Evolutionary conservation across 2,329 filamentous ascomycete species (phyloP), one percentile per base, ranked within the genome.

Genomic region (Akanthomyces lecanii): DNA sequence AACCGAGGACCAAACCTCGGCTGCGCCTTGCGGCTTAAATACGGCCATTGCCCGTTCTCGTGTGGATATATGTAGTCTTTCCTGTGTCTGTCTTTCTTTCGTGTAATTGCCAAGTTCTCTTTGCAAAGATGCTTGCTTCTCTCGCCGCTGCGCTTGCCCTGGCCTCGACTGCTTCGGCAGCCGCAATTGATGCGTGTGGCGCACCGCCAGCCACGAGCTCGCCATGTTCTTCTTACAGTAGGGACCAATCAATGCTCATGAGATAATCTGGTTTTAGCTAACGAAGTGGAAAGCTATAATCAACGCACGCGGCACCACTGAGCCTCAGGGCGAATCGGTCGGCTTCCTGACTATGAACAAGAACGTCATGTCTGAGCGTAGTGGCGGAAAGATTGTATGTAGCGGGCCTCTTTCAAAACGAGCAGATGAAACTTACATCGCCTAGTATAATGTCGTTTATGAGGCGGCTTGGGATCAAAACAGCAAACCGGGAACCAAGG

Each of bases 291-390:
- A 58, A 64, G 63, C 64, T 1, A 56, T 65, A 14, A 63, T 65
- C 56, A 65, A 63, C 23, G 53, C 64, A 4, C 54, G 64, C 3
- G 64, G 64, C 45, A 65, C 64, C 0, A 10, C n/a, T 25, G 64
- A 65, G 47, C n/a, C 45, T 14, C 64, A 63, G 30, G 61, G 61
- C 14, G n/a, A 28, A 21, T 65, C 64, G 3, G 23, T 48, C 23
- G 64, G 61, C 18, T 65, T 65, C 56, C 18, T 10, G 4, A 63
- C 61, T 3, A 61, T 65, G 64, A 65, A 65, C 47, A 42, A 47
- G 45, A 56, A 63, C 16, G 52, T 65, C 11, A 12, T 55, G 16
- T 25, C 47, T 1, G 12, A 33, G 16, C 48, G 5, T 4, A 33
- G 28, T 2, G 64, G 64, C n/a, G 64, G 64, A 25, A 63, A 61